Percentiles rank a stretch among this genome's conserved stretches.
Evolutionary conservation across 1,284 basidiomycete genomes (phyloP).

Genomic region (Exobasidium rhododendri): DNA sequence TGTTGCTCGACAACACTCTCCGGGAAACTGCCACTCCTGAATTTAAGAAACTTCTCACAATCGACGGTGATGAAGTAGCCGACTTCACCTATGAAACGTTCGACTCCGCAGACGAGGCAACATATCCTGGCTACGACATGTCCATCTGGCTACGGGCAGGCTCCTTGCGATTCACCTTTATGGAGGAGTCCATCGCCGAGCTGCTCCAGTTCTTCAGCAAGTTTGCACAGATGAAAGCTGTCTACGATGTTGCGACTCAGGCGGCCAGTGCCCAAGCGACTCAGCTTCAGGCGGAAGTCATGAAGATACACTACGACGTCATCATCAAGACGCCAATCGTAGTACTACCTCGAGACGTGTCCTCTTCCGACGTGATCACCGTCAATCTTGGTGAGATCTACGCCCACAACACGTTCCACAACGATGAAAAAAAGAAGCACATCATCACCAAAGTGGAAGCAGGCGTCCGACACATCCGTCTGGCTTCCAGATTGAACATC

Average conservation of each 20-base stretch:
- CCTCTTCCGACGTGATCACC: slow-evolving; percentile 69
- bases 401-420: slow-evolving; percentile 72
- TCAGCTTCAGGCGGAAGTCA: slow-evolving; percentile 62
- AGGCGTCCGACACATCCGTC: slow-evolving; percentile 78
- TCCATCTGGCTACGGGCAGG: slow-evolving; percentile 80
- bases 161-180: slow-evolving; percentile 83
- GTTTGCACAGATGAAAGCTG: slow-evolving; percentile 70
- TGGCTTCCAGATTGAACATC: slow-evolving; percentile 56
- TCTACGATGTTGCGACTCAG: slow-evolving; percentile 92
- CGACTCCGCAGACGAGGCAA: slow-evolving; percentile 62
- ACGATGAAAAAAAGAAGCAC: slow-evolving; percentile 57
- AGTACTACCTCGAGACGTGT: slow-evolving; percentile 74
- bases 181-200: slow-evolving; percentile 80
- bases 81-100: slow-evolving; percentile 94
- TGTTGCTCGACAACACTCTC: slow-evolving; percentile 73
- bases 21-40: slow-evolving; percentile 60
- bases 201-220: slow-evolving; percentile 81
- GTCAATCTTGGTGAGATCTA: slow-evolving; percentile 85
- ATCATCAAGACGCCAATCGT: slow-evolving; percentile 89
- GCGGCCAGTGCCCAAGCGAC: slow-evolving; percentile 83
- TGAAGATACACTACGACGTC: slow-evolving; percentile 83
- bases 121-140: slow-evolving; percentile 80
- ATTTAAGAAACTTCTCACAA: slow-evolving; percentile 86
- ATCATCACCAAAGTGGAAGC: slow-evolving; percentile 63
- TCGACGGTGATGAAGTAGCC: slow-evolving; percentile 91